Conservation (phyloP, 202 grass and related monocot genomes). For the Panicum virgatum region DNA sequence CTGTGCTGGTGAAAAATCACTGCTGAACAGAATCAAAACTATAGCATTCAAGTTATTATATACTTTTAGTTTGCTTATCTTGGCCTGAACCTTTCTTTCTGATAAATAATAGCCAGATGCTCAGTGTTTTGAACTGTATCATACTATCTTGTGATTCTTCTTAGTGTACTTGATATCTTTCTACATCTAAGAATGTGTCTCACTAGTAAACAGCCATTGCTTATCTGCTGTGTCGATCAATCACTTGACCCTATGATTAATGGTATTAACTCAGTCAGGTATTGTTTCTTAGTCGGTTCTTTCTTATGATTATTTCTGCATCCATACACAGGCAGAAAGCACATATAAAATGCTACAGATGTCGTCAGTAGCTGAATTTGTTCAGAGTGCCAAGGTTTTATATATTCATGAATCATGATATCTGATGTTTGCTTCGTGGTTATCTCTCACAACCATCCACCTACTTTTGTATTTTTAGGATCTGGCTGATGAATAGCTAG, state of each 20-base stretch:
- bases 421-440: background rate
- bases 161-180: background rate
- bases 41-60: constrained; percentile 1
- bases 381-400: constrained; percentile 1
- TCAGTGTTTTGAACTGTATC: constrained; percentile 18
- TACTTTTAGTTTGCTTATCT: constrained; percentile 26
- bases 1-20: too few relatives aligned
- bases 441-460: background rate
- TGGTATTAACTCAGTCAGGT: background rate
- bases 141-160: constrained; percentile 19
- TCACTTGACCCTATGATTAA: background rate
- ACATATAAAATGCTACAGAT: constrained; percentile 13
- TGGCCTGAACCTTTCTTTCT: background rate
- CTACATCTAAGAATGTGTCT: background rate
- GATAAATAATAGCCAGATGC: constrained; percentile 10
- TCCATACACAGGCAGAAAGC: constrained; percentile 10
- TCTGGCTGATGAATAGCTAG: background rate
- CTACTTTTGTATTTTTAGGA: background rate
- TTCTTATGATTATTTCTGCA: constrained; percentile 19
- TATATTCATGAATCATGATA: background rate
- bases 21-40: background rate
- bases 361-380: constrained; percentile 10
- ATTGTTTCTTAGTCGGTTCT: background rate
- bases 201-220: constrained; percentile 6
- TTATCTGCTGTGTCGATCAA: background rate